Percentiles rank a stretch among this genome's conserved stretches.
phyloP scores from a whole-genome alignment of 2,329 filamentous ascomycete genomes.

The Aspergillus arachidicola region DNA sequence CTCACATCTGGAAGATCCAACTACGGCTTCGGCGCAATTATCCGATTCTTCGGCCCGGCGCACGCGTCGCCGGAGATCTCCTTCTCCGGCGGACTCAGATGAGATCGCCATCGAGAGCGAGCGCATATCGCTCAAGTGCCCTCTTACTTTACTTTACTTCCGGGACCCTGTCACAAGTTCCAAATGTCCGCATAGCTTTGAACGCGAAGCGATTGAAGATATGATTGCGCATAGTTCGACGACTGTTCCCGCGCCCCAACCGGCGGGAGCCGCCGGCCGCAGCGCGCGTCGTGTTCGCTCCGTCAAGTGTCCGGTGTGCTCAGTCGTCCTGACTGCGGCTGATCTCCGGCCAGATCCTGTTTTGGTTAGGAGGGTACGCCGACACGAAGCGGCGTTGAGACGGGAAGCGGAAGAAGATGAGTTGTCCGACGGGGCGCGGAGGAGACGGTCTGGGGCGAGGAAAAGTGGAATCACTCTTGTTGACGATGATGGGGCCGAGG shows the following conservation, averaged over 20 bases:
- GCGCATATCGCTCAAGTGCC: constrained; percentile 50
- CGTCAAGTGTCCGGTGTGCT: constrained; percentile 48
- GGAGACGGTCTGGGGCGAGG: constrained; percentile 13
- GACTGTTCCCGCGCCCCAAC: constrained; percentile 27
- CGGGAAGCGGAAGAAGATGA: constrained; percentile 36
- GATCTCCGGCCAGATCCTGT: constrained; percentile 46
- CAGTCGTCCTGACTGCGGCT: constrained; percentile 35
- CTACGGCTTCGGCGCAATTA: neutral
- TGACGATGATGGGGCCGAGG: constrained; percentile 30
- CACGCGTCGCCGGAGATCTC: constrained; percentile 15
- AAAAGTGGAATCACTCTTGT: constrained; percentile 34
- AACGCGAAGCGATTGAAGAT: constrained; percentile 47
- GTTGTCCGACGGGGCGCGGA: constrained; percentile 22
- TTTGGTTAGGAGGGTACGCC: constrained; percentile 41
- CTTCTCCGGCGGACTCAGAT: constrained; percentile 37
- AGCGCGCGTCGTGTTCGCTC: constrained; percentile 26
- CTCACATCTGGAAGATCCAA: constrained; percentile 47
- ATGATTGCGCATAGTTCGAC: constrained; percentile 43
- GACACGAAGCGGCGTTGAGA: constrained; percentile 31
- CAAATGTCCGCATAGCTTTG: constrained; percentile 55
- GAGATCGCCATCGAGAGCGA: constrained; percentile 52
- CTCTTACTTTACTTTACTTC: constrained; percentile 51
- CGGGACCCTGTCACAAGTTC: constrained; percentile 50
- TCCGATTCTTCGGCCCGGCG: constrained; percentile 6
- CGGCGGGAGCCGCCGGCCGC: constrained; percentile 17